Evolutionary conservation across 106 monocot species (phyloP).

Genomic region (Dendrobium officinale): DNA sequence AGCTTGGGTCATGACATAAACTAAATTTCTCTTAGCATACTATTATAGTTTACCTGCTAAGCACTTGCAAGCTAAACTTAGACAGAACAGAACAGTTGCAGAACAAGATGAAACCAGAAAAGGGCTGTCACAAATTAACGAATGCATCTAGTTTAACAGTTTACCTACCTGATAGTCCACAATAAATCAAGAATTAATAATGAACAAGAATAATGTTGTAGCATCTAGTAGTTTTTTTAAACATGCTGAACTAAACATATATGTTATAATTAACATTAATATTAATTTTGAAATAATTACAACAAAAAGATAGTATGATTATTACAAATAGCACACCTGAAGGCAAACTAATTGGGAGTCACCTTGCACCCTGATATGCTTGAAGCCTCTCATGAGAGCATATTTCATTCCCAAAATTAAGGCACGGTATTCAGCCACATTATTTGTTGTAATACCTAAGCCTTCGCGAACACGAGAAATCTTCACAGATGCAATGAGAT

Average conservation of each 20-base stretch:
- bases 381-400: conserved; percentile 58
- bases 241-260: neutral
- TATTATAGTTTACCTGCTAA: neutral
- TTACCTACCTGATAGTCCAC: neutral
- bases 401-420: conserved; percentile 61
- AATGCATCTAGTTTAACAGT: neutral
- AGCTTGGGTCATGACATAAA: neutral
- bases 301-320: neutral
- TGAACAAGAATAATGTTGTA: neutral
- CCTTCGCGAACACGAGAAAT: conserved; percentile 58
- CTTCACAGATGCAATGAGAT: conserved; percentile 25
- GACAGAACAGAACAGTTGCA: neutral
- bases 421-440: conserved; percentile 76
- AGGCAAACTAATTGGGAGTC: conserved; percentile 63
- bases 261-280: neutral
- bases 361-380: conserved; percentile 51
- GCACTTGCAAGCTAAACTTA: neutral
- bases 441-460: conserved; percentile 52
- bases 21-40: neutral
- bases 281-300: neutral
- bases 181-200: conserved; percentile 3
- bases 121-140: neutral
- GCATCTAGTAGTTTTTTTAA: neutral
- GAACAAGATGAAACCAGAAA: neutral
- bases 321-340: conserved; percentile 31